Percentiles rank a stretch among this genome's conserved stretches.
These are phyloP conservation scores for Ceratocystis lukuohia DNA, from an alignment of 2,329 filamentous ascomycete genomes.

Conservation along the genomic window DNA sequence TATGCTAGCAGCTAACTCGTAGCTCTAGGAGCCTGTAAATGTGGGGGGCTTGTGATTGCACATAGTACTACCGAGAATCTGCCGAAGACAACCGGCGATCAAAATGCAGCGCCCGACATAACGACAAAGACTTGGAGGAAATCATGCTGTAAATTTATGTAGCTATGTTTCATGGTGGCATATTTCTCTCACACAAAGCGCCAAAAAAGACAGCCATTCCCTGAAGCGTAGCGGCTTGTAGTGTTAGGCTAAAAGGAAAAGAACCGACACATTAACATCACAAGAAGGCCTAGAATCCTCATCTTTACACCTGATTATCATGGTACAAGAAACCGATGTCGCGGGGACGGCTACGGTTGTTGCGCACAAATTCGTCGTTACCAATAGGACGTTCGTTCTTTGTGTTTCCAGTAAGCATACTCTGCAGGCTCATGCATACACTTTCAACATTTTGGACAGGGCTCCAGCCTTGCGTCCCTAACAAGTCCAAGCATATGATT, in stretches of 20 bases:
- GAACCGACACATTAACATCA: background rate
- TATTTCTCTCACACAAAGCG: background rate
- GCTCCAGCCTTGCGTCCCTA: slow-evolving; percentile 81
- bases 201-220: background rate
- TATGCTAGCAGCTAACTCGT: background rate
- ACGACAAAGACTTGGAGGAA: background rate
- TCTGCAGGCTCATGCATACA: slow-evolving; percentile 93
- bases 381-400: slow-evolving; percentile 84
- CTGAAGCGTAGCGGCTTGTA: background rate
- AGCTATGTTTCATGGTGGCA: background rate
- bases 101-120: too few species aligned
- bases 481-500: slow-evolving; percentile 91
- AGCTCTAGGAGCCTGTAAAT: background rate
- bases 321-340: slow-evolving; percentile 94
- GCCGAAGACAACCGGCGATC: background rate
- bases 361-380: slow-evolving; percentile 75
- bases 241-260: background rate
- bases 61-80: background rate
- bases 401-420: slow-evolving; percentile 91
- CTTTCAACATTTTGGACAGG: slow-evolving; percentile 96
- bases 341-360: slow-evolving; percentile 63
- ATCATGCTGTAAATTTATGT: background rate
- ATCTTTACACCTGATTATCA: slow-evolving; percentile 59
- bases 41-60: slow-evolving; percentile 1
- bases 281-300: background rate